phyloP scores from a whole-genome alignment of 345 rosid species.

The Eucalyptus curtisii region DNA sequence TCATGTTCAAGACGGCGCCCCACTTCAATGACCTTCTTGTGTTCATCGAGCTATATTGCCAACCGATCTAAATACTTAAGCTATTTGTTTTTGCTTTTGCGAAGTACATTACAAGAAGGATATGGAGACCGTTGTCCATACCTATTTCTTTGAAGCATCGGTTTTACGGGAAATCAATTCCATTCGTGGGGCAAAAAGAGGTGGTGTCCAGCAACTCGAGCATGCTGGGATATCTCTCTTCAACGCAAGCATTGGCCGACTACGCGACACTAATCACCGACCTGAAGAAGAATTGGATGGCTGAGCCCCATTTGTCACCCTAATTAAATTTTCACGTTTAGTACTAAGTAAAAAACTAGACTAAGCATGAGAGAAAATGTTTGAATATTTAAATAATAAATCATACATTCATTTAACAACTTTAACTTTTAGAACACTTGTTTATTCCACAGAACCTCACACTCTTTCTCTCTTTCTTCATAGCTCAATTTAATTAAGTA shows the following conservation, averaged over 20 bases:
- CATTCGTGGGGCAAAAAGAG: slow-evolving; percentile 30
- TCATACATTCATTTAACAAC: no score
- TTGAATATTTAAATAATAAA: no score
- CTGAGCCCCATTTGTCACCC: slow-evolving; percentile 11
- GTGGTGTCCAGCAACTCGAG: slow-evolving; percentile 34
- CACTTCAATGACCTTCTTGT: slow-evolving; percentile 61
- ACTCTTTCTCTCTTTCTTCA: neutral
- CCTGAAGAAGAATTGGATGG: slow-evolving; percentile 54
- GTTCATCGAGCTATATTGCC: slow-evolving; percentile 43
- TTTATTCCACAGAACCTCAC: rapidly evolving
- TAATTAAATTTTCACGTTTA: rapidly evolving
- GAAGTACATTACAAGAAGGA: neutral
- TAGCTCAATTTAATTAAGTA: neutral
- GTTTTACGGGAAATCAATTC: slow-evolving; percentile 54
- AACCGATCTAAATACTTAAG: neutral
- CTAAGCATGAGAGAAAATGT: no score
- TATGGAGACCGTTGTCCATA: neutral
- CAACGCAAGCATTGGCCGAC: slow-evolving; percentile 78
- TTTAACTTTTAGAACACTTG: no score
- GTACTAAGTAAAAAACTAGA: no score
- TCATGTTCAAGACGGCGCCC: slow-evolving; percentile 68
- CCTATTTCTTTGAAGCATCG: slow-evolving; percentile 33
- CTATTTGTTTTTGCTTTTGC: neutral
- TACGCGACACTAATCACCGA: slow-evolving; percentile 46
- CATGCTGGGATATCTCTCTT: slow-evolving; percentile 53